Evolutionary conservation across 495 filamentous ascomycete genomes (phyloP).

Genomic region (Sporormia fimetaria): DNA sequence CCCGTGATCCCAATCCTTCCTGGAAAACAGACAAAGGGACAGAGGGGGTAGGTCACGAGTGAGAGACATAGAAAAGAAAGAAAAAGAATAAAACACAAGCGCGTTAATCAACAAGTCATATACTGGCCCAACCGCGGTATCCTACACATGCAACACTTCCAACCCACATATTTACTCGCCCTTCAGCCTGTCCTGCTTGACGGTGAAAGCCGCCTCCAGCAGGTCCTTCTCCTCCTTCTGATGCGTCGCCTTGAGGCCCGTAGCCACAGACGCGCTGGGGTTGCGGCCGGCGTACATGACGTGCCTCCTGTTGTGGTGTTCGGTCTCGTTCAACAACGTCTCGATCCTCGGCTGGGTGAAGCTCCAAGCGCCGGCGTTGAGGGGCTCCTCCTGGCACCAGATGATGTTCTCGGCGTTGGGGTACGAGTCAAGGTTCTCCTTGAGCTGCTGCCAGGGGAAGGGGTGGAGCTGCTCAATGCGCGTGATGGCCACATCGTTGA

Average conservation of each 20-base stretch:
- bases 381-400: conserved; percentile 92
- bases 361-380: conserved; percentile 92
- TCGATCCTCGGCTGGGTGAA: conserved; percentile 93
- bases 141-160: no score
- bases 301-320: conserved; percentile 85
- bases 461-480: conserved; percentile 96
- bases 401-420: conserved; percentile 94
- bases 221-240: conserved; percentile 89
- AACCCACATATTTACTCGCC: conserved; percentile 40
- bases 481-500: conserved; percentile 83
- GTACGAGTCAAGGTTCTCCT: conserved; percentile 91
- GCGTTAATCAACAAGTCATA: no score
- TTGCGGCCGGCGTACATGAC: conserved; percentile 92
- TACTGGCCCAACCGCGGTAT: no score
- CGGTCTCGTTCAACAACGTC: conserved; percentile 81
- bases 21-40: no score
- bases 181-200: conserved; percentile 61
- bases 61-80: no score
- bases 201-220: conserved; percentile 59
- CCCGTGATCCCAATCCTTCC: no score
- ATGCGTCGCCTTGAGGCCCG: conserved; percentile 79
- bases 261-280: conserved; percentile 84
- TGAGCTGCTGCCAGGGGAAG: conserved; percentile 95
- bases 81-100: no score
- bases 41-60: no score